Evolutionary conservation across 345 rosid genomes (phyloP), one percentile per base, ranked within the genome.

Genomic region (Gossypioides kirkii): DNA sequence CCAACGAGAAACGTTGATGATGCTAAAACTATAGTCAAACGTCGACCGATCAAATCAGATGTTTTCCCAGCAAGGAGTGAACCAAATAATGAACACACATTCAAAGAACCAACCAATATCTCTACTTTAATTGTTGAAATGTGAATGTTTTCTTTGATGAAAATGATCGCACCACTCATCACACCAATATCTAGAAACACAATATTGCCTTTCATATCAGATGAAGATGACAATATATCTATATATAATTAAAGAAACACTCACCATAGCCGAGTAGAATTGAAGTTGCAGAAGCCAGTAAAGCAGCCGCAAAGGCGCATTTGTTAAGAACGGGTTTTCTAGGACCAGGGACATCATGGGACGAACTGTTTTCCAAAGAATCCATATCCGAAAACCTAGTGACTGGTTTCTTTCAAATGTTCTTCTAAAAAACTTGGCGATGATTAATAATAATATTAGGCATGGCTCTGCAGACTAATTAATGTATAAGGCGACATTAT

Each of bases 1-100:
- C 62, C 62, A 3, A 58, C 6, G 17, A 58, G 25, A 25, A 58
- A 58, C 0, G 62, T 25, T 58, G 62, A 26, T 23, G 38, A 38
- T 58, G 62, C 62, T 23, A 58, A 58, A 3, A 25, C 62, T 25
- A 58, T 58, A 16, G 62, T 58, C 6, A 23, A 58, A 25, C 62
- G 62, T 58, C 62, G 36, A 58, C 62, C 62, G 25, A 58, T 58
- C 38, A 4, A 58, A 58, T 58, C 62, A 11, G 62, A 58, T 58
- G 62, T 58, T 13, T 25, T 58, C 62, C 62, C 62, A 4, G 36
- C 62, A 4, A 58, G 62, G n/a, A 58, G 38, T 25, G 62, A 58
- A 8, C 62, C 62, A 58, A 58, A 4, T 36, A 58, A 58, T 25
- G 62, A 58, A 58, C 62, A 58, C 13, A 25, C 62, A 23, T 25